Evolutionary conservation across 257 asterid genomes (phyloP).

Genomic region (Scutellaria baicalensis): DNA sequence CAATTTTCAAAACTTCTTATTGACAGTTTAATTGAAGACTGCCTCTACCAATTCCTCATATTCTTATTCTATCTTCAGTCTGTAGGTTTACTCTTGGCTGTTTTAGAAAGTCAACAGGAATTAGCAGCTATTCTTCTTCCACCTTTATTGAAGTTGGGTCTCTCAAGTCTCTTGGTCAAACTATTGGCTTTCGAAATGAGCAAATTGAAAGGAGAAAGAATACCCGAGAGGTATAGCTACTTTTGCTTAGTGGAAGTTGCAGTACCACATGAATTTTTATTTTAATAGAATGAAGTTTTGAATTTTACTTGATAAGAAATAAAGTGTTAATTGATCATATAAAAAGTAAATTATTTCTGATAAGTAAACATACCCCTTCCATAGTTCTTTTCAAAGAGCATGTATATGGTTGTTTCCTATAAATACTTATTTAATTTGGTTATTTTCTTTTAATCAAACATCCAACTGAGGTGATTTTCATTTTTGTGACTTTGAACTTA

Average conservation of each 20-base stretch:
- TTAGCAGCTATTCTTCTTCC: conserved; percentile 55
- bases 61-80: conserved; percentile 41
- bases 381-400: not conserved
- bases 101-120: conserved; percentile 55
- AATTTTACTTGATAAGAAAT: not conserved
- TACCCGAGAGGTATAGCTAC: conserved; percentile 57
- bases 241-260: not conserved
- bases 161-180: conserved; percentile 56
- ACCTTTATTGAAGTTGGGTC: conserved; percentile 51
- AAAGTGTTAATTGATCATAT: not conserved
- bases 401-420: not conserved
- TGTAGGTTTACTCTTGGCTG: conserved; percentile 67
- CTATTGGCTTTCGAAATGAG: conserved; percentile 69
- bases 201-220: conserved; percentile 55
- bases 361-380: not conserved
- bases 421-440: not conserved
- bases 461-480: conserved; percentile 4
- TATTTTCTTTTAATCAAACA: not conserved
- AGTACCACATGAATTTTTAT: not conserved
- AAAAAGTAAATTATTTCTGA: not conserved
- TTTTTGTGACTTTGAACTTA: conserved; percentile 2
- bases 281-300: not conserved
- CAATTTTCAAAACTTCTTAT: not conserved
- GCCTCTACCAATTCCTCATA: conserved; percentile 13
- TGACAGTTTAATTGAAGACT: conserved; percentile 6